These are phyloP conservation scores for Micractinium conductrix DNA, from an alignment of 139 green algal species.

Conservation along the genomic window DNA sequence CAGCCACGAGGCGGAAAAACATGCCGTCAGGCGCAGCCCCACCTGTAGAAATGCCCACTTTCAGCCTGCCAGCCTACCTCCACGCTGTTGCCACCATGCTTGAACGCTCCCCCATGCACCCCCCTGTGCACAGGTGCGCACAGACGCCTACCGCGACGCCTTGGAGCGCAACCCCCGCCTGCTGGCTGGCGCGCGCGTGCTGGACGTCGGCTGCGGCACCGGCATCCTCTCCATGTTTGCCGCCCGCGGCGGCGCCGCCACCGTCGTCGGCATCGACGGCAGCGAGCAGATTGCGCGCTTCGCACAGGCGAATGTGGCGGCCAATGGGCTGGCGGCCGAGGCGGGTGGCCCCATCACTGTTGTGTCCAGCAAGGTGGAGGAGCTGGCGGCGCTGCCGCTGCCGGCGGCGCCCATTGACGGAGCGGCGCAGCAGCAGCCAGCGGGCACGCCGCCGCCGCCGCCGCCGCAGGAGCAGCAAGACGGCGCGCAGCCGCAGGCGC, in stretches of 20 bases:
- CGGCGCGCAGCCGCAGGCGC: neutral
- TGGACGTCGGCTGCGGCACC: constrained; percentile 97
- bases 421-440: too few relatives aligned
- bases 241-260: constrained; percentile 72
- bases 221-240: constrained; percentile 96
- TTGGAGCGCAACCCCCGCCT: constrained; percentile 82
- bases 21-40: too few relatives aligned
- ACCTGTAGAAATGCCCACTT: too few relatives aligned
- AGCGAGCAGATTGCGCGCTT: constrained; percentile 66
- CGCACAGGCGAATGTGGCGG: constrained; percentile 55
- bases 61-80: neutral
- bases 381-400: constrained; percentile 57
- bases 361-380: constrained; percentile 73
- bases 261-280: constrained; percentile 75
- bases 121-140: constrained; percentile 67
- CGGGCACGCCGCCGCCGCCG: neutral
- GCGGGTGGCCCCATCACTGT: constrained; percentile 67
- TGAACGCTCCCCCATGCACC: neutral
- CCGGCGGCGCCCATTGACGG: neutral
- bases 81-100: neutral
- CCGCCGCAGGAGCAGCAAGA: neutral
- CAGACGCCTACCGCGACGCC: constrained; percentile 80
- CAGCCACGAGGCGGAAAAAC: too few relatives aligned
- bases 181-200: constrained; percentile 70
- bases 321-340: constrained; percentile 52